Conservation (phyloP, 164 flowering plant species). For the Magnolia changhungtana region DNA sequence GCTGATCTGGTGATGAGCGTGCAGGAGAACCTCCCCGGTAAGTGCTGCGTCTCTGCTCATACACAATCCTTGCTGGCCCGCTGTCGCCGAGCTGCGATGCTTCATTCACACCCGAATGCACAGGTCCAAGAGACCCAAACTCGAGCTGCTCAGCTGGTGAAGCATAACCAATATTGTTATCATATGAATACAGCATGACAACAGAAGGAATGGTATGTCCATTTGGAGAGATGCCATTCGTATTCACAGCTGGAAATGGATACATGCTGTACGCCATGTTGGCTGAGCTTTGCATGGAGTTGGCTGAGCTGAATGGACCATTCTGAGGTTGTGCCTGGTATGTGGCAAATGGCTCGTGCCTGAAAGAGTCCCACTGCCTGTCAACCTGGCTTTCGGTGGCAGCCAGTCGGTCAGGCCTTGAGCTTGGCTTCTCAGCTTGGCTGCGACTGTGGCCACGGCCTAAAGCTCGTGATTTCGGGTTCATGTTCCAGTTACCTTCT, state of each 20-base stretch:
- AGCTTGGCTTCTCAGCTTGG: constrained; percentile 58
- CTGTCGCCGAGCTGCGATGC: constrained; percentile 47
- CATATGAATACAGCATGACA: constrained; percentile 83
- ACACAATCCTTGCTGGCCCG: constrained; percentile 33
- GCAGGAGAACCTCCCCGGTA: constrained; percentile 44
- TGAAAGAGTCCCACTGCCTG: constrained; percentile 58
- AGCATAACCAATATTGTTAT: constrained; percentile 48
- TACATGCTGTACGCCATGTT: constrained; percentile 71
- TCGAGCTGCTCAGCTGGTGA: constrained; percentile 69
- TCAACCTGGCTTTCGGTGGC: constrained; percentile 51
- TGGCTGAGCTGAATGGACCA: constrained; percentile 48
- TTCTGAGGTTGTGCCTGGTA: constrained; percentile 48
- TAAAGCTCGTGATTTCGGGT: constrained; percentile 51
- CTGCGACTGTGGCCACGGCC: constrained; percentile 61
- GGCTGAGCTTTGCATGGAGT: constrained; percentile 42
- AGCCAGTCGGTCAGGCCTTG: constrained; percentile 48
- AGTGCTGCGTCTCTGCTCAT: constrained; percentile 45
- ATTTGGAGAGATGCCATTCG: constrained; percentile 50
- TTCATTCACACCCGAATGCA: constrained; percentile 49
- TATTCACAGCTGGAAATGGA: constrained; percentile 42
- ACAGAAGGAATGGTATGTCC: constrained; percentile 62
- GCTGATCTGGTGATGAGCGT: constrained; percentile 72
- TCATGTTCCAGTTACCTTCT: constrained; percentile 78
- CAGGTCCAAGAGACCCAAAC: constrained; percentile 82
- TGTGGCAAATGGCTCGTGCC: constrained; percentile 49